Evolutionary conservation across 2,329 filamentous ascomycete genomes (phyloP).

Genomic region (Colletotrichum orchidophilum): DNA sequence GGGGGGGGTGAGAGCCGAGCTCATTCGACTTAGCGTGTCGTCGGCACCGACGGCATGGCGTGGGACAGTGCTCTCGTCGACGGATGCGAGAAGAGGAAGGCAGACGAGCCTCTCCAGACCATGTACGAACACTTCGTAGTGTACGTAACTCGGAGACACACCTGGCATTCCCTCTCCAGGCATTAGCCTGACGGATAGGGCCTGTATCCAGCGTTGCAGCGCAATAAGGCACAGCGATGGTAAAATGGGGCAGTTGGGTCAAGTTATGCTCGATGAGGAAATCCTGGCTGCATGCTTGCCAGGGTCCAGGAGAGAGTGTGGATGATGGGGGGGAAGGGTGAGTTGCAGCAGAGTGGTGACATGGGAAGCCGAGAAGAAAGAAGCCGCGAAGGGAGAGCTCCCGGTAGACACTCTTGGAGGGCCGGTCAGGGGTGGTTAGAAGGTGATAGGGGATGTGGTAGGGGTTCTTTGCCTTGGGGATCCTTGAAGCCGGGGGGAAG

Average conservation of each 20-base stretch:
- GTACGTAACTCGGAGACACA: conserved; percentile 24
- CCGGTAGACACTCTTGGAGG: conserved; percentile 24
- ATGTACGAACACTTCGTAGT: neutral
- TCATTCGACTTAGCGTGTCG: conserved; percentile 26
- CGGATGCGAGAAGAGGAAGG: conserved; percentile 15
- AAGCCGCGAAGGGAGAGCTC: conserved; percentile 25
- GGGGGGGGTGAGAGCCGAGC: conserved; percentile 10
- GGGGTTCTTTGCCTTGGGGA: conserved; percentile 10
- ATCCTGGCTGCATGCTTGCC: conserved; percentile 30
- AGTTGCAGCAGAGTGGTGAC: conserved; percentile 11
- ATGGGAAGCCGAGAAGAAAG: conserved; percentile 12
- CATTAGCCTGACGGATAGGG: conserved; percentile 31
- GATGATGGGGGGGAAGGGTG: conserved; percentile 2
- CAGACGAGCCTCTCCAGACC: neutral
- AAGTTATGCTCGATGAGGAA: conserved; percentile 32
- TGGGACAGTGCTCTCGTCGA: conserved; percentile 23
- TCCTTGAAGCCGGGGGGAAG: conserved; percentile 14
- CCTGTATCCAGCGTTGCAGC: conserved; percentile 26
- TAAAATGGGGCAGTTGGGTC: conserved; percentile 27
- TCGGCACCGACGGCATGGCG: conserved; percentile 34
- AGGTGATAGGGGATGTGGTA: conserved; percentile 8
- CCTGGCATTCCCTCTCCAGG: conserved; percentile 23
- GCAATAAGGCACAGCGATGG: conserved; percentile 33
- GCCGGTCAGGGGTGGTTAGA: conserved; percentile 22
- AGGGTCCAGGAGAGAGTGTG: conserved; percentile 17